phyloP scores from a whole-genome alignment of 2,329 filamentous ascomycete species.

The Aspergillus floridensis region DNA sequence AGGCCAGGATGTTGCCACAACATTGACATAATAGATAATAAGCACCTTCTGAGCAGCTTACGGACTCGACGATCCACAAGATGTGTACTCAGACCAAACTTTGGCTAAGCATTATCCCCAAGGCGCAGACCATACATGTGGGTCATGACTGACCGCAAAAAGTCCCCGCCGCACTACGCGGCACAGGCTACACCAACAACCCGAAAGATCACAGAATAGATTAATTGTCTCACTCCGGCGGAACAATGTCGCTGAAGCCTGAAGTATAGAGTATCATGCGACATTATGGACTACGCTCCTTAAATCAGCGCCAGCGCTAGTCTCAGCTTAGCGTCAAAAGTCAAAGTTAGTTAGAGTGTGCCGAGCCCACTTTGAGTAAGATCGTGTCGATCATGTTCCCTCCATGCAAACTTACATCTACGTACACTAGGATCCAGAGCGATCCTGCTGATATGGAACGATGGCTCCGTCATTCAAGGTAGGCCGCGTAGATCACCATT shows the following conservation, averaged over 20 bases:
- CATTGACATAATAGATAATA: too few species aligned
- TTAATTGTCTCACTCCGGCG: not conserved
- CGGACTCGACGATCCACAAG: too few species aligned
- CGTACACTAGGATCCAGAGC: too few species aligned
- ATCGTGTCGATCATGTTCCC: not conserved
- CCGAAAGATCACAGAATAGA: not conserved
- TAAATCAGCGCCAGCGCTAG: not conserved
- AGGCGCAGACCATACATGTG: not conserved
- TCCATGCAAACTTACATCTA: not conserved
- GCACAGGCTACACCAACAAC: not conserved
- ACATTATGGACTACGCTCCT: not conserved
- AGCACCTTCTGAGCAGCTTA: too few species aligned
- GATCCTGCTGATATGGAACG: too few species aligned
- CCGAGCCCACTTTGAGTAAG: not conserved
- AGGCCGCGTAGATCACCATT: not conserved
- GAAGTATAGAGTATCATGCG: not conserved
- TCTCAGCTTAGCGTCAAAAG: not conserved
- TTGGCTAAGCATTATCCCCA: not conserved
- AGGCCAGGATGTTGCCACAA: too few species aligned
- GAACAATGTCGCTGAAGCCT: not conserved
- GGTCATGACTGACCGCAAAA: not conserved
- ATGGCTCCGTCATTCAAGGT: too few species aligned
- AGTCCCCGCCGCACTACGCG: not conserved
- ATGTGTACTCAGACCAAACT: not conserved
- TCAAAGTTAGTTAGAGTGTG: not conserved